Base-by-base conservation (phyloP, 345 rosid genomes). In the Eucalyptus polybractea region DNA sequence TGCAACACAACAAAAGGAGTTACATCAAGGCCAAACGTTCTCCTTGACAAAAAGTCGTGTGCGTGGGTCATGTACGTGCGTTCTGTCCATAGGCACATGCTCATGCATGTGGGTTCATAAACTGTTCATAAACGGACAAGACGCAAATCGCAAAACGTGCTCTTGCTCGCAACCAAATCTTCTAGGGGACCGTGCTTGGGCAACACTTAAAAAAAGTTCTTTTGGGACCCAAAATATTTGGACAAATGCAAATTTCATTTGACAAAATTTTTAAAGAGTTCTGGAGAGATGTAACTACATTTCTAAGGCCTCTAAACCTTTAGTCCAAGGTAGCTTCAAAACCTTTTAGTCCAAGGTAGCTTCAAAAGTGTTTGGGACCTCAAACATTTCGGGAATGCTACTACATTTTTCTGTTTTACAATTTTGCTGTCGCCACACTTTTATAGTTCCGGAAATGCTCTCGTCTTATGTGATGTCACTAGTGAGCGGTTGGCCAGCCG, bases 391-490 rank as follows among this genome's bases (percentile, higher is more conserved):
- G 3, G 24, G 7, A 33, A 33, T 33, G 44, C 44, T 72, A 33
- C 17, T 10, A 9, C 24, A 5, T 3, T 19, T 33, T 17, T 17
- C 7, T 72, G 4, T 33, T 17, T 69, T 69, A 9, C 44, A 33
- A 33, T 69, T 33, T 21, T 72, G 16, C 31, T 12, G 7, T 62
- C 1, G 8, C 31, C n/a, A 5, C 29, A 60, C 69, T 27, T 60
- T 60, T 29, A 60, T 60, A 60, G 15, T 27, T 60, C 6, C 0
- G 7, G 7, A 60, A 60, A 62, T 62, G 45, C 7, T 22, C 44
- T 33, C 0, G 14, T 7, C 45, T 72, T 33, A 72, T 11, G 7
- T 5, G 80, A 69, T 37, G 25, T 17, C 8, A 0, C 12, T 1
- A 4, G 19, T n/a, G 76, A 65, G 37, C 3, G 5, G 31, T 16